phyloP scores from a whole-genome alignment of 192 early-diverging fungal genomes.

The Martensiomyces pterosporus region DNA sequence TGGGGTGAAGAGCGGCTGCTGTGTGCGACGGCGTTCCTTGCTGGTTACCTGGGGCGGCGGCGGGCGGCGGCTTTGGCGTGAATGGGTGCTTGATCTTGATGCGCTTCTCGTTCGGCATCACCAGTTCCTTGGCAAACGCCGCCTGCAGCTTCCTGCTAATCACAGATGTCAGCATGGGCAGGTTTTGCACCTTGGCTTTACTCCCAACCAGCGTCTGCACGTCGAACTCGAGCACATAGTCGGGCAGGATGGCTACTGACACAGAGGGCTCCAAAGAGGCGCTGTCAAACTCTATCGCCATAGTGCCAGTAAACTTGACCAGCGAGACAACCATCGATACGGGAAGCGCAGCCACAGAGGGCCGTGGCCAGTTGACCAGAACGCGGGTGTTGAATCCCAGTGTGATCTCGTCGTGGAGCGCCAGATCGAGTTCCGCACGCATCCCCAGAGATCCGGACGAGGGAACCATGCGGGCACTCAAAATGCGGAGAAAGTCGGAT shows the following conservation, averaged over 20 bases:
- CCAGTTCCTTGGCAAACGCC: constrained; percentile 43
- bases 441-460: constrained; percentile 38
- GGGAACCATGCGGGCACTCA: constrained; percentile 45
- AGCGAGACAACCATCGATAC: constrained; percentile 83
- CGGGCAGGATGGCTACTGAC: constrained; percentile 48
- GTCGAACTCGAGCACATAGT: constrained; percentile 81
- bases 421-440: constrained; percentile 64
- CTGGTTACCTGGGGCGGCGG: neutral
- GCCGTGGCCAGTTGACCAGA: constrained; percentile 93
- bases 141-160: constrained; percentile 68
- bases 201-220: constrained; percentile 89
- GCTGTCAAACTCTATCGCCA: constrained; percentile 52
- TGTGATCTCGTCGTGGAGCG: constrained; percentile 89
- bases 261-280: constrained; percentile 26
- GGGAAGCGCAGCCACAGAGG: constrained; percentile 84
- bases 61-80: constrained; percentile 21
- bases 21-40: too few relatives aligned
- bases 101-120: constrained; percentile 44
- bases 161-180: constrained; percentile 88
- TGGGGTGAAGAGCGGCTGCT: too few relatives aligned
- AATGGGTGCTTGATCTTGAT: constrained; percentile 49
- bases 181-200: constrained; percentile 93
- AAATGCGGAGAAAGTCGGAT: constrained; percentile 47
- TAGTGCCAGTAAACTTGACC: constrained; percentile 85
- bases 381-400: constrained; percentile 89